A percentile compares a stretch with the other conserved stretches of the same genome.
Evolutionary conservation across 1,139 yeast species (phyloP).

Genomic region (Pichia sp.): DNA sequence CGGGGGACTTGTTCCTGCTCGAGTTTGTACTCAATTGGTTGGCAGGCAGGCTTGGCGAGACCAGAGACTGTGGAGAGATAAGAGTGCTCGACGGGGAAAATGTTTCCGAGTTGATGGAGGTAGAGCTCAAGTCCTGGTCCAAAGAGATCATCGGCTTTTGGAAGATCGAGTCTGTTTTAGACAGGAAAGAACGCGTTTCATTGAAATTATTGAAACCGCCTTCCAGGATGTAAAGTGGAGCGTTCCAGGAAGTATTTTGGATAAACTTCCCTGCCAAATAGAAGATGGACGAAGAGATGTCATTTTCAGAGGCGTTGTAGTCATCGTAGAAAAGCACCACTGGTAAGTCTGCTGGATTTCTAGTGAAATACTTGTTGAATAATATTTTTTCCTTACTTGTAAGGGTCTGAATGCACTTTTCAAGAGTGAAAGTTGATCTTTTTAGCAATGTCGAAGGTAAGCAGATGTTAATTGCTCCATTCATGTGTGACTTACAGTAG

Average conservation of each 20-base stretch:
- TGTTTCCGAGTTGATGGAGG: constrained; percentile 11
- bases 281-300: constrained; percentile 38
- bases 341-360: constrained; percentile 33
- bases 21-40: not conserved
- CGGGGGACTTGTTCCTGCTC: constrained; percentile 12
- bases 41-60: constrained; percentile 3
- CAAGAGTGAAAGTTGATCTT: constrained; percentile 45
- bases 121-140: constrained; percentile 5
- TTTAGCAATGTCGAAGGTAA: constrained; percentile 52
- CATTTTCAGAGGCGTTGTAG: constrained; percentile 18
- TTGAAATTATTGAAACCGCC: constrained; percentile 37
- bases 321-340: constrained; percentile 41
- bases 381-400: constrained; percentile 40
- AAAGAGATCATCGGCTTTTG: constrained; percentile 10
- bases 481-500: constrained; percentile 44
- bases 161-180: not conserved
- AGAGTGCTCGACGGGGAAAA: constrained; percentile 8
- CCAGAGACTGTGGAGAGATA: constrained; percentile 13
- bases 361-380: constrained; percentile 28
- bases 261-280: constrained; percentile 50
- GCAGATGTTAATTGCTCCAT: constrained; percentile 48
- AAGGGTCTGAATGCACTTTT: constrained; percentile 47
- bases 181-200: constrained; percentile 5
- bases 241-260: constrained; percentile 36
- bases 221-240: constrained; percentile 35